Evolutionary conservation across 192 early-diverging fungal genomes (phyloP).

Genomic region (Gamsiella multidivaricata): DNA sequence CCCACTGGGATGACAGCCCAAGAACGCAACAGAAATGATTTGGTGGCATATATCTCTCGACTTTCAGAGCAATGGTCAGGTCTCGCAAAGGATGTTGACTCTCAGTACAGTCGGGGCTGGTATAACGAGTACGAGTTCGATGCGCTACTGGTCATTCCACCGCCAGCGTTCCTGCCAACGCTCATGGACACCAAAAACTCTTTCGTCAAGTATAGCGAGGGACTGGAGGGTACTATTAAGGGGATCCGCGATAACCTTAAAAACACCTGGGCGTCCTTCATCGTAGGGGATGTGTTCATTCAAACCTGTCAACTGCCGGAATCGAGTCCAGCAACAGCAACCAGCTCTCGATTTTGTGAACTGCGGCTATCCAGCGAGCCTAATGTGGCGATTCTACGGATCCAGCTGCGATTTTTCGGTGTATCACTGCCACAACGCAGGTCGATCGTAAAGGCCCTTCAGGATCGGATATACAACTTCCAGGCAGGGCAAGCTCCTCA

Average conservation of each 20-base stretch:
- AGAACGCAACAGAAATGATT: conserved; percentile 23
- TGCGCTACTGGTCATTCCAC: conserved; percentile 42
- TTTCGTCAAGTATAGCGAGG: conserved; percentile 38
- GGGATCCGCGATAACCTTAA: conserved; percentile 27
- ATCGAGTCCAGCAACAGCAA: conserved; percentile 9
- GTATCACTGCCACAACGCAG: conserved; percentile 12
- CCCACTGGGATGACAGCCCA: neutral
- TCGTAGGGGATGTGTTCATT: conserved; percentile 39
- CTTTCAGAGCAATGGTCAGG: conserved; percentile 49
- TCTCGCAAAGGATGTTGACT: conserved; percentile 40
- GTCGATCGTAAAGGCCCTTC: conserved; percentile 8
- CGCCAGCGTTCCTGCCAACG: conserved; percentile 40
- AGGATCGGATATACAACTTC: conserved; percentile 12
- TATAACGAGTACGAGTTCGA: conserved; percentile 62
- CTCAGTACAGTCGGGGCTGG: conserved; percentile 57
- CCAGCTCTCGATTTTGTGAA: conserved; percentile 48
- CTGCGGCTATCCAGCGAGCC: conserved; percentile 40
- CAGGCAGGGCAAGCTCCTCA: conserved; percentile 11
- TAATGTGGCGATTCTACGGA: conserved; percentile 30
- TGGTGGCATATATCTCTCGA: conserved; percentile 23
- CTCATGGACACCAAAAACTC: conserved; percentile 44
- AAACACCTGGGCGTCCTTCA: conserved; percentile 44
- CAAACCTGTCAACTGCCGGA: conserved; percentile 35
- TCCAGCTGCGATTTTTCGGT: conserved; percentile 42
- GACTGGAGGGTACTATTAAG: conserved; percentile 14